Conservation (phyloP, 2,329 filamentous ascomycete species). For the Botryotinia convoluta region DNA sequence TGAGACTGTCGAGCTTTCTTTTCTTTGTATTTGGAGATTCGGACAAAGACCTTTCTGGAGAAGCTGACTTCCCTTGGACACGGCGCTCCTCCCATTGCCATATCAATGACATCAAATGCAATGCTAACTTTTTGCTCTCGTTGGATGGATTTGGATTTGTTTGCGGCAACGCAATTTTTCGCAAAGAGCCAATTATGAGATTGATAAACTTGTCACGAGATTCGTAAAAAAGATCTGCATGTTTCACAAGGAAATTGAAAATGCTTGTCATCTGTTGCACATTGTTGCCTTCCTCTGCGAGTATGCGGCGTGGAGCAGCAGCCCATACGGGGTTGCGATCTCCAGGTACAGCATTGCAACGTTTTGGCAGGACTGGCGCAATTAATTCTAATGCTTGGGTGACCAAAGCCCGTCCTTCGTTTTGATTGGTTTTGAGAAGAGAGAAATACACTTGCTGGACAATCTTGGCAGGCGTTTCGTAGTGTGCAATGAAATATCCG, state of each 20-base stretch:
- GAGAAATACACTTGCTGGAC: constrained; percentile 93
- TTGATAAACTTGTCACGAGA: constrained; percentile 87
- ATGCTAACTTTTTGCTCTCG: constrained; percentile 85
- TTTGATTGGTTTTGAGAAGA: constrained; percentile 87
- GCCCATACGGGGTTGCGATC: constrained; percentile 85
- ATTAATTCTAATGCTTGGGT: constrained; percentile 93
- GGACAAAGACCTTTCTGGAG: constrained; percentile 47
- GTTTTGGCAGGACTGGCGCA: constrained; percentile 87
- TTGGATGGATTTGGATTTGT: constrained; percentile 80
- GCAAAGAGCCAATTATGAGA: constrained; percentile 82
- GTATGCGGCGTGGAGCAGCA: constrained; percentile 81
- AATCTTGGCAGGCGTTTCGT: constrained; percentile 95
- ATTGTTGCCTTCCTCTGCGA: constrained; percentile 93
- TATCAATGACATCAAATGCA: constrained; percentile 87
- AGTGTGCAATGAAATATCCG: constrained; percentile 95
- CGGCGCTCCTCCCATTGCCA: constrained; percentile 90
- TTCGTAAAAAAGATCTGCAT: constrained; percentile 92
- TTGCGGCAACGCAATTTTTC: constrained; percentile 77
- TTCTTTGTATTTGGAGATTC: constrained; percentile 74
- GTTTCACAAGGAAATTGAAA: constrained; percentile 91
- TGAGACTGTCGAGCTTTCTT: constrained; percentile 61
- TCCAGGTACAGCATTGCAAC: constrained; percentile 64
- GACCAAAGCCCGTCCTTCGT: constrained; percentile 86
- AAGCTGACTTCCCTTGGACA: constrained; percentile 56
- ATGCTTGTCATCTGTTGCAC: constrained; percentile 95